Conservation (phyloP, 2,329 filamentous ascomycete species). For the Aspergillus brasiliensis region DNA sequence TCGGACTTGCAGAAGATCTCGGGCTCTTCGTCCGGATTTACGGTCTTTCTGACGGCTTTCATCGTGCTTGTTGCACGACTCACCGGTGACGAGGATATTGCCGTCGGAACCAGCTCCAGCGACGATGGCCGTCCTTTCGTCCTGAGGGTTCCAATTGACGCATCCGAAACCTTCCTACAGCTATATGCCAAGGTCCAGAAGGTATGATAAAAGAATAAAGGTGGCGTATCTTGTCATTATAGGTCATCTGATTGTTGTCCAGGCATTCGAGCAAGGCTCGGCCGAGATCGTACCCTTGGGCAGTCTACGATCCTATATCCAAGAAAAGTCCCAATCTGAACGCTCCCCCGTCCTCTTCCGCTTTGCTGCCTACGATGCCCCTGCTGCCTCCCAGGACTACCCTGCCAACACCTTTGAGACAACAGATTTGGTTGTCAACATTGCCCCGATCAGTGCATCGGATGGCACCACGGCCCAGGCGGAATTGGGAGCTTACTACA, state of each 20-base stretch:
- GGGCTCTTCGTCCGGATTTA: slow-evolving; percentile 39
- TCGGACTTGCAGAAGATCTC: slow-evolving; percentile 43
- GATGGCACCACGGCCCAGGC: slow-evolving; percentile 25
- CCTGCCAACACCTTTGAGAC: slow-evolving; percentile 48
- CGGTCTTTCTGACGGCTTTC: slow-evolving; percentile 47
- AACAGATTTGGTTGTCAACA: slow-evolving; percentile 45
- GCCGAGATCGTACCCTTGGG: slow-evolving; percentile 47
- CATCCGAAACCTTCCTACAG: slow-evolving; percentile 44
- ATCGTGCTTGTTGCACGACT: slow-evolving; percentile 48
- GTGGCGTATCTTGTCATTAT: no score
- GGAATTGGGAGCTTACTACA: slow-evolving; percentile 46
- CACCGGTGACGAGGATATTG: slow-evolving; percentile 54
- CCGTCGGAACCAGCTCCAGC: slow-evolving; percentile 47
- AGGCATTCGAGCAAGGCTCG: slow-evolving; percentile 45
- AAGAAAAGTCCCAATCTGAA: slow-evolving; percentile 43
- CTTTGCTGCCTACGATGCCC: slow-evolving; percentile 51
- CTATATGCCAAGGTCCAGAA: slow-evolving; percentile 45
- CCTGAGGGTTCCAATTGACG: slow-evolving; percentile 44
- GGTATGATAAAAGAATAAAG: slow-evolving; percentile 27
- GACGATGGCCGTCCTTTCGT: slow-evolving; percentile 51
- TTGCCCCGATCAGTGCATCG: slow-evolving; percentile 31
- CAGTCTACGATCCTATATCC: slow-evolving; percentile 43
- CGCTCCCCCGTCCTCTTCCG: slow-evolving; percentile 47
- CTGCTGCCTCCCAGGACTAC: slow-evolving; percentile 44
- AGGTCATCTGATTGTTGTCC: slow-evolving; percentile 9